Evolutionary conservation across 306 rosid genomes (phyloP).

Genomic region (Cicer judaicum): DNA sequence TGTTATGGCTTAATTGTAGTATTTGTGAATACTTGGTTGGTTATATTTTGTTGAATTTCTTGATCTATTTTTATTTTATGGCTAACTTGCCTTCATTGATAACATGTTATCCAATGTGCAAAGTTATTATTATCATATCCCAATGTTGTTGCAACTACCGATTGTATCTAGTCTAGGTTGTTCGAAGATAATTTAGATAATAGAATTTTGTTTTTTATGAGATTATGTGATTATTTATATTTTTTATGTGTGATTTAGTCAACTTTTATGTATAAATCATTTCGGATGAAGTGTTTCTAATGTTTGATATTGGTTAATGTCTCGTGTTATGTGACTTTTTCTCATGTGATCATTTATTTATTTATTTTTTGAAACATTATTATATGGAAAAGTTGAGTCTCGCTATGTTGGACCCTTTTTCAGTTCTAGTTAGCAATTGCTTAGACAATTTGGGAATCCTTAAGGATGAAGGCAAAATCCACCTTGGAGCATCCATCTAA

Average conservation of each 20-base stretch:
- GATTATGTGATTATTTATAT: not conserved
- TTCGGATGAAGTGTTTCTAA: not conserved
- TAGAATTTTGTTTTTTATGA: not conserved
- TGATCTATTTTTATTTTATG: conserved; percentile 22
- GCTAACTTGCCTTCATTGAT: conserved; percentile 31
- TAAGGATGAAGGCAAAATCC: too few species aligned
- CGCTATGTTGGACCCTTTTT: too few species aligned
- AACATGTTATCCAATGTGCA: not conserved
- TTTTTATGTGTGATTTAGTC: not conserved
- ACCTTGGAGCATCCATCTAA: too few species aligned
- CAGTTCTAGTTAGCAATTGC: too few species aligned
- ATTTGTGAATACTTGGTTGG: conserved; percentile 32
- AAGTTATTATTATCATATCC: conserved; percentile 15
- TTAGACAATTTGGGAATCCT: too few species aligned
- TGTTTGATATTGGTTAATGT: not conserved
- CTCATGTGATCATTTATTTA: not conserved
- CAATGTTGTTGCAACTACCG: conserved; percentile 39
- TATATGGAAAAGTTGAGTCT: too few species aligned
- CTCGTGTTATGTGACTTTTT: not conserved
- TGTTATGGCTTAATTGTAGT: conserved; percentile 12
- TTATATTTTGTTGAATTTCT: conserved; percentile 27
- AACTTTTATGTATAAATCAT: not conserved
- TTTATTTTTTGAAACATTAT: too few species aligned
- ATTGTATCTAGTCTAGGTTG: conserved; percentile 9
- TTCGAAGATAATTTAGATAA: not conserved